A percentile compares a stretch with the other conserved stretches of the same genome.
Conservation (phyloP, 2,329 filamentous ascomycete genomes). For the Ascochyta rabiei region DNA sequence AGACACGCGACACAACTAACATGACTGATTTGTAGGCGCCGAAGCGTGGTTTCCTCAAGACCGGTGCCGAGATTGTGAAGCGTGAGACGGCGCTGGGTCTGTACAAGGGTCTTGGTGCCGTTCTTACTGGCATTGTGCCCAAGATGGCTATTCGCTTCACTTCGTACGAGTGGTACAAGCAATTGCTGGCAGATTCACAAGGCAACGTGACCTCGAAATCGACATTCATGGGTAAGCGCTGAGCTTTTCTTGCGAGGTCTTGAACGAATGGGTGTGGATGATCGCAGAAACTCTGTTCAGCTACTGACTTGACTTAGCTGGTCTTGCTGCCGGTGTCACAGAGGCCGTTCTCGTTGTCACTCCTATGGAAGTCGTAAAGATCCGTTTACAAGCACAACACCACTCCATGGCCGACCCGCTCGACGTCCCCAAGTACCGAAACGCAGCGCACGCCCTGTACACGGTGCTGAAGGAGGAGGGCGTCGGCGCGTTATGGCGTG, state of each 20-base stretch:
- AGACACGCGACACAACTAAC: slow-evolving; percentile 13
- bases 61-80: slow-evolving; percentile 83
- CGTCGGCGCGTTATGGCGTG: slow-evolving; percentile 83
- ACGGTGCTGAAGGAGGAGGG: slow-evolving; percentile 94
- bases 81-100: slow-evolving; percentile 90
- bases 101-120: slow-evolving; percentile 98
- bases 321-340: slow-evolving; percentile 89
- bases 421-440: slow-evolving; percentile 95
- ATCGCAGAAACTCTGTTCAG: neutral
- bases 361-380: slow-evolving; percentile 99
- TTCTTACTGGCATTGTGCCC: slow-evolving; percentile 92
- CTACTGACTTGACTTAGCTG: slow-evolving; percentile 60
- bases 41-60: slow-evolving; percentile 84
- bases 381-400: slow-evolving; percentile 95
- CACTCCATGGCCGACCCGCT: slow-evolving; percentile 97
- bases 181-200: slow-evolving; percentile 71
- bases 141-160: slow-evolving; percentile 99
- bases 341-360: slow-evolving; percentile 97
- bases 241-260: neutral
- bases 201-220: slow-evolving; percentile 71
- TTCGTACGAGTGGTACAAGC: slow-evolving; percentile 95
- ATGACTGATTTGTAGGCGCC: slow-evolving; percentile 57
- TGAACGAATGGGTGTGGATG: no score
- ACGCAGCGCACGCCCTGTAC: slow-evolving; percentile 81
- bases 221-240: slow-evolving; percentile 70